phyloP scores from a whole-genome alignment of 805 yeast species.

The Maudiozyma serrabonitensis region DNA sequence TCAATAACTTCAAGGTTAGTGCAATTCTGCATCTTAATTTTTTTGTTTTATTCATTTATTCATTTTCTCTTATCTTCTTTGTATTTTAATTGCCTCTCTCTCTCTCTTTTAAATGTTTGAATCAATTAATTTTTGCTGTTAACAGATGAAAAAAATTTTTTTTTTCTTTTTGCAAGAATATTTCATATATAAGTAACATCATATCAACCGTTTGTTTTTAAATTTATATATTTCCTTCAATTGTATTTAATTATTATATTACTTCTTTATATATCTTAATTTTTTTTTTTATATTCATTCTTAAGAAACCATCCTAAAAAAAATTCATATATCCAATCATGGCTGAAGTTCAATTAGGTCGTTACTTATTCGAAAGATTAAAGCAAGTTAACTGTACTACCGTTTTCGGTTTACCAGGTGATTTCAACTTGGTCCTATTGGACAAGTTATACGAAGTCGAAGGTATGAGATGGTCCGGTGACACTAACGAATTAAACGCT shows the following conservation, averaged over 20 bases:
- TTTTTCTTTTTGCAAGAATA: neutral
- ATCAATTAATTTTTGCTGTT: neutral
- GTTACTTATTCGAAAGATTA: slow-evolving; percentile 2
- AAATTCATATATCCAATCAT: slow-evolving; percentile 20
- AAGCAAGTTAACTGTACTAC: neutral
- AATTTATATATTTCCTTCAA: neutral
- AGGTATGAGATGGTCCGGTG: slow-evolving; percentile 3
- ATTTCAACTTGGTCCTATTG: slow-evolving; percentile 1
- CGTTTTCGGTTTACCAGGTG: slow-evolving; percentile 3
- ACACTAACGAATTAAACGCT: slow-evolving; percentile 2
- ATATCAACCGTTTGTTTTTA: neutral
- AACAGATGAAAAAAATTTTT: neutral
- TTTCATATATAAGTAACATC: neutral
- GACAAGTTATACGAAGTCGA: slow-evolving; percentile 2
- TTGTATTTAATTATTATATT: neutral
- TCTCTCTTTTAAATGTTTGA: neutral
- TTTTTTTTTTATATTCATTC: neutral
- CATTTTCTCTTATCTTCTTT: neutral
- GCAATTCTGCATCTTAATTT: neutral
- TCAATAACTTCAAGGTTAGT: too few relatives aligned
- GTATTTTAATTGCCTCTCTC: neutral
- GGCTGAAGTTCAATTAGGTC: slow-evolving; percentile 1
- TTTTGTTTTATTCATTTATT: neutral
- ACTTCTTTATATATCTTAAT: neutral
- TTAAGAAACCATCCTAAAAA: neutral